A percentile compares a stretch with the other conserved stretches of the same genome.
phyloP scores from a whole-genome alignment of 805 yeast species.

The Lachancea thermotolerans region DNA sequence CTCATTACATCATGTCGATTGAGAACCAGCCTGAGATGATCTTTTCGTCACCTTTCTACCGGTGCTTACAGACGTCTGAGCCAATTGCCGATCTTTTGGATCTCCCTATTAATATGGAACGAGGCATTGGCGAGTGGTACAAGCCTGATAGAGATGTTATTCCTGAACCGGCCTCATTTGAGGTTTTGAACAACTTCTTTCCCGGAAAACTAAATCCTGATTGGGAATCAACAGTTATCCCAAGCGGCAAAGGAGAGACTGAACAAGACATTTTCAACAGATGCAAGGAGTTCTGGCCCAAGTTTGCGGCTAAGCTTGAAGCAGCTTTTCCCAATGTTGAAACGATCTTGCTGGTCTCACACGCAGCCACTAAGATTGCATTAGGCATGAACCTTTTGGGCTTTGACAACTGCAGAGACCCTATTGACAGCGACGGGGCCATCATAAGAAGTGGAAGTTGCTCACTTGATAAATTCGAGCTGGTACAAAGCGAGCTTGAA shows the following conservation, averaged over 20 bases:
- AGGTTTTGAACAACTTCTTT: constrained; percentile 48
- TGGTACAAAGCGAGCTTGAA: constrained; percentile 17
- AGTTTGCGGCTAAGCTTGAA: constrained; percentile 54
- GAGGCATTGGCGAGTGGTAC: constrained; percentile 93
- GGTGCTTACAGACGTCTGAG: constrained; percentile 77
- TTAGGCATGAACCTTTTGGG: constrained; percentile 71
- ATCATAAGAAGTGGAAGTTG: constrained; percentile 75
- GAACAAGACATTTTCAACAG: constrained; percentile 63
- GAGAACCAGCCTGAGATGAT: constrained; percentile 62
- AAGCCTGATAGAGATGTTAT: constrained; percentile 57
- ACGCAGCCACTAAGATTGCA: constrained; percentile 90
- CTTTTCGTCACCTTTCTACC: constrained; percentile 76
- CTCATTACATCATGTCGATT: constrained; percentile 45
- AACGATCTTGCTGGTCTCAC: constrained; percentile 69
- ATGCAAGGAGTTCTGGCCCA: constrained; percentile 45
- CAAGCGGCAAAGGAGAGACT: constrained; percentile 66
- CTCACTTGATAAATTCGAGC: constrained; percentile 61
- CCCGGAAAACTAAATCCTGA: constrained; percentile 37
- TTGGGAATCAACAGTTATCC: constrained; percentile 53
- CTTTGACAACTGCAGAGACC: constrained; percentile 43
- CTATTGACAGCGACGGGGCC: constrained; percentile 40
- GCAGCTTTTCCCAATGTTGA: constrained; percentile 51
- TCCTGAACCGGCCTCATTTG: constrained; percentile 60
- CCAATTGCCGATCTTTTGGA: constrained; percentile 60
- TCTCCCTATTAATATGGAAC: constrained; percentile 58